Evolutionary conservation across 148 eudicot genomes (phyloP).

Genomic region (Agrostemma githago): DNA sequence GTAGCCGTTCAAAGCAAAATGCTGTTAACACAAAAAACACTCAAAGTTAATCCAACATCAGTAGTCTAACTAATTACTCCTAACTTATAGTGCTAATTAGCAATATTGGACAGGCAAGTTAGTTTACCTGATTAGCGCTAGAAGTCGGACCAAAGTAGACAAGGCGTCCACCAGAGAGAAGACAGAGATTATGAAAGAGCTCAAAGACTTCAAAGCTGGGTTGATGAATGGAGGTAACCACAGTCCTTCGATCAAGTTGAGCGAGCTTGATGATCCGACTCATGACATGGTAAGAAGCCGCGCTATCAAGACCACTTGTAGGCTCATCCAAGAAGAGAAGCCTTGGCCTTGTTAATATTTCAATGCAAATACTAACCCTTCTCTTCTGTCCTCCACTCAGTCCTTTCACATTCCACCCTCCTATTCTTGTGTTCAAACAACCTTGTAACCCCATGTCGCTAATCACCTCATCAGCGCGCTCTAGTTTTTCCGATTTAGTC

Average conservation of each 20-base stretch:
- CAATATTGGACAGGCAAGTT: background rate
- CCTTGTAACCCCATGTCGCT: slow-evolving; percentile 73
- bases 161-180: slow-evolving; percentile 45
- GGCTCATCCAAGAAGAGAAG: slow-evolving; percentile 85
- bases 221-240: slow-evolving; percentile 73
- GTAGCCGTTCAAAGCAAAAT: slow-evolving; percentile 49
- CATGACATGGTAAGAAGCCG: slow-evolving; percentile 76
- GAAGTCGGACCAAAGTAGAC: slow-evolving; percentile 53
- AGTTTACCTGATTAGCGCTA: slow-evolving; percentile 40
- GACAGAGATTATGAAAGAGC: slow-evolving; percentile 59
- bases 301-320: slow-evolving; percentile 82
- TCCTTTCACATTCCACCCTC: slow-evolving; percentile 65
- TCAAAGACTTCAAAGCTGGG: slow-evolving; percentile 64
- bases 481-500: slow-evolving; percentile 44
- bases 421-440: slow-evolving; percentile 54
- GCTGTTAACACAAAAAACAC: slow-evolving; percentile 29
- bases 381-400: slow-evolving; percentile 84
- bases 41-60: background rate
- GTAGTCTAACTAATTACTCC: no score
- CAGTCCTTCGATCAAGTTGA: slow-evolving; percentile 35
- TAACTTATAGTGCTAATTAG: background rate
- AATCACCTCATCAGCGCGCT: slow-evolving; percentile 49
- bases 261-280: slow-evolving; percentile 39
- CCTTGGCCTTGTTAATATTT: slow-evolving; percentile 54
- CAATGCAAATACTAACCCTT: slow-evolving; percentile 77